Conservation (phyloP, 345 rosid genomes). For the Lenwebbia sp. region DNA sequence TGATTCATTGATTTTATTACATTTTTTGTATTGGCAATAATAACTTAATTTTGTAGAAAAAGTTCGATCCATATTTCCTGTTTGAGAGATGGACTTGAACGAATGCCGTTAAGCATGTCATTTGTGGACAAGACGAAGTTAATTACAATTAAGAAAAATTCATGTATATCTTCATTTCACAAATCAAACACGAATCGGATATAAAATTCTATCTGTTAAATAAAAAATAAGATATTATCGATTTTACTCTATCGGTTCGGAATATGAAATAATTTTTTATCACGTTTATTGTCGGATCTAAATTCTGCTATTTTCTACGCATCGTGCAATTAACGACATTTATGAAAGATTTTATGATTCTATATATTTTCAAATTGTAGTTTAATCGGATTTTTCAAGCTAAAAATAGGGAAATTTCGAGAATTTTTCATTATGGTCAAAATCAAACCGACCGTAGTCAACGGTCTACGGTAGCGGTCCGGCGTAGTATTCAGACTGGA, state of each 20-base stretch:
- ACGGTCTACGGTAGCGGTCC: not conserved
- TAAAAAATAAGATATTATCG: not conserved
- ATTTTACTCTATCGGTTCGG: not conserved
- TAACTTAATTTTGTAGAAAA: not conserved
- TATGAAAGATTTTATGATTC: not conserved
- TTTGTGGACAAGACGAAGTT: too few species aligned
- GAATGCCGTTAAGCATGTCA: not conserved
- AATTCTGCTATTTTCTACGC: not conserved
- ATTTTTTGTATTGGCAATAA: not conserved
- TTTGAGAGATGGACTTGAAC: not conserved
- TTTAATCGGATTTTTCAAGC: too few species aligned
- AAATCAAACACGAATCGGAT: not conserved
- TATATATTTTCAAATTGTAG: too few species aligned
- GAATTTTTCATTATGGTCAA: not conserved
- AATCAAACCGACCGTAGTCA: not conserved
- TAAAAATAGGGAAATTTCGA: not conserved
- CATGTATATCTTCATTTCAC: not conserved
- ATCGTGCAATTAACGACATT: not conserved
- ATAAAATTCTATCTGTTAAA: not conserved
- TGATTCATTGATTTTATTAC: not conserved
- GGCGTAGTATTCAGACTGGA: not conserved
- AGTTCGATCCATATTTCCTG: not conserved
- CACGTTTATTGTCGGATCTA: accelerated
- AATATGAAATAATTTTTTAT: not conserved
- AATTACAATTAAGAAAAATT: not conserved